Conservation (phyloP, 176 grass and related monocot species). For the Carex pumila region DNA sequence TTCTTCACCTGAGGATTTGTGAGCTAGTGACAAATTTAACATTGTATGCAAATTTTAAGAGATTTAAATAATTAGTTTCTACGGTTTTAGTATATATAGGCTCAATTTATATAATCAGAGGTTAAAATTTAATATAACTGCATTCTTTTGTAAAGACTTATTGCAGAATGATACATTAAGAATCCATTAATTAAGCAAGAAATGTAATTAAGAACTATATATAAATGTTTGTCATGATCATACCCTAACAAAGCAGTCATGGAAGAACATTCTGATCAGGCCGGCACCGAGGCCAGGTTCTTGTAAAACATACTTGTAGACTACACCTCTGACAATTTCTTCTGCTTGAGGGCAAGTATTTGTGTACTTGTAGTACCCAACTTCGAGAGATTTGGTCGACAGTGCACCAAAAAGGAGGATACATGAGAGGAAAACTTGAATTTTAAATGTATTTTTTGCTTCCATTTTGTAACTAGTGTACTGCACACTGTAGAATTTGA, state of each 20-base stretch:
- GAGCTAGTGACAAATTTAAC: too few relatives aligned
- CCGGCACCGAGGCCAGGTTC: constrained; percentile 8
- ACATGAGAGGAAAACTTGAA: not conserved
- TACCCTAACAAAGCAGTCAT: constrained; percentile 34
- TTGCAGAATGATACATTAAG: too few relatives aligned
- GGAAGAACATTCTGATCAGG: constrained; percentile 23
- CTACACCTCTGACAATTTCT: constrained; percentile 11
- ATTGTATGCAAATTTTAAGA: too few relatives aligned
- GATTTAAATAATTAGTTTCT: too few relatives aligned
- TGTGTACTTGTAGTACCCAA: constrained; percentile 6
- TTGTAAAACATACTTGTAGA: not conserved
- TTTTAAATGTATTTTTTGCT: not conserved
- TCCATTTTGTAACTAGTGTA: not conserved
- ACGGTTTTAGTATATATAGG: too few relatives aligned
- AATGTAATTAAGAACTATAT: not conserved
- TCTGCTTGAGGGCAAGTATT: constrained; percentile 17
- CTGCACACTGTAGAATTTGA: not conserved
- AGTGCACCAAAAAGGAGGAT: not conserved
- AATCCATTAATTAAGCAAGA: too few relatives aligned
- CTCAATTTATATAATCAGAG: too few relatives aligned
- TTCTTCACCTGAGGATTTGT: too few relatives aligned
- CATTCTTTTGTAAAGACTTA: too few relatives aligned
- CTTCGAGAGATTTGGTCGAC: not conserved
- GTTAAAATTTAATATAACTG: too few relatives aligned
- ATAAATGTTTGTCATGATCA: not conserved